Conservation (phyloP, 495 filamentous ascomycete genomes). For the Astrocystis sublimbata region DNA sequence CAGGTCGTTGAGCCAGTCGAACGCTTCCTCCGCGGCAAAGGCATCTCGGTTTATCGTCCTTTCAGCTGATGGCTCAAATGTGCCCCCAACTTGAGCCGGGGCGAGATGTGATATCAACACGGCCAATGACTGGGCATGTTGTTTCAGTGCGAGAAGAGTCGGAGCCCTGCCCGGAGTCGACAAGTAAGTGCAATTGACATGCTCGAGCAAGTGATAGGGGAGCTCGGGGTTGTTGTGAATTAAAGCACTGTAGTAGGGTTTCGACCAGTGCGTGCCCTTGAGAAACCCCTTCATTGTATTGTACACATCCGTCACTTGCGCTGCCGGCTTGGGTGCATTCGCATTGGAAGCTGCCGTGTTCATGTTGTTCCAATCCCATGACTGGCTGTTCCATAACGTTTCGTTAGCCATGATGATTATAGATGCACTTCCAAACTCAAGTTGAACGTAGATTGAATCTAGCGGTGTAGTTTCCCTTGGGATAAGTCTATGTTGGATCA, state of each 20-base stretch:
- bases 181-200: slow-evolving; percentile 54
- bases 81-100: slow-evolving; percentile 28
- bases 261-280: slow-evolving; percentile 29
- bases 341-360: not conserved
- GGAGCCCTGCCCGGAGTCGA: slow-evolving; percentile 48
- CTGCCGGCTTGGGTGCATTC: not conserved
- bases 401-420: not conserved
- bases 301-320: slow-evolving; percentile 24
- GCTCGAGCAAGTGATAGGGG: slow-evolving; percentile 33
- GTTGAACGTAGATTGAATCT: not conserved
- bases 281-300: slow-evolving; percentile 28
- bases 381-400: not conserved
- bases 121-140: slow-evolving; percentile 55
- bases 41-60: not conserved
- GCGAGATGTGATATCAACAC: slow-evolving; percentile 49
- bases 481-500: too few species aligned
- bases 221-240: slow-evolving; percentile 28
- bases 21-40: slow-evolving; percentile 40
- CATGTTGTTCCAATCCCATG: not conserved
- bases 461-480: not conserved
- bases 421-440: not conserved
- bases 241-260: slow-evolving; percentile 33
- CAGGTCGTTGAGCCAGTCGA: slow-evolving; percentile 53
- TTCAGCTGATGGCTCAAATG: slow-evolving; percentile 1
- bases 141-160: slow-evolving; percentile 54